Conservation (phyloP, 352 stramenopile species). For the Lagenidium sp. region DNA sequence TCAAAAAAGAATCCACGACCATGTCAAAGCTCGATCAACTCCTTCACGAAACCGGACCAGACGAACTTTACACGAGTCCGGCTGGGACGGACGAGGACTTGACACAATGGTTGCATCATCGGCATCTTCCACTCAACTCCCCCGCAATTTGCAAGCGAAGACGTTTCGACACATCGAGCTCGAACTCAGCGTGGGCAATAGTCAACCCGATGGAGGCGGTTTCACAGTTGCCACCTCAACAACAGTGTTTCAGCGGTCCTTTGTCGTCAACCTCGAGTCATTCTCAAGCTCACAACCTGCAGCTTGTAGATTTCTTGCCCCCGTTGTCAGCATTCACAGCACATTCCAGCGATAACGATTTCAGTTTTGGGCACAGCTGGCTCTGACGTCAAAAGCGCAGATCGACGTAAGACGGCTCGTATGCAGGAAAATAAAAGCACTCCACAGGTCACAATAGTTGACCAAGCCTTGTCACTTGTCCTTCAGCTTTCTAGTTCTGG, state of each 20-base stretch:
- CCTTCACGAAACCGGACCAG: slow-evolving; percentile 23
- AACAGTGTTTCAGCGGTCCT: background rate
- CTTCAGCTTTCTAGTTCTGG: slow-evolving; percentile 1
- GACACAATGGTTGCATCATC: slow-evolving; percentile 12
- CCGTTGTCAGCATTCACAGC: slow-evolving; percentile 3
- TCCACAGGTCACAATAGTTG: slow-evolving; percentile 7
- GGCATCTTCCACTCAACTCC: slow-evolving; percentile 8
- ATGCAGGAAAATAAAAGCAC: slow-evolving; percentile 1
- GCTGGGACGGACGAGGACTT: slow-evolving; percentile 43
- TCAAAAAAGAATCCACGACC: slow-evolving; percentile 2
- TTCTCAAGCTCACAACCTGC: slow-evolving; percentile 3
- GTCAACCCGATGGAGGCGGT: slow-evolving; percentile 28
- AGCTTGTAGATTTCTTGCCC: slow-evolving; percentile 5
- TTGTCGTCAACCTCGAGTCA: slow-evolving; percentile 3
- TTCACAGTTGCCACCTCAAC: no score
- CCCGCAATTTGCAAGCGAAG: slow-evolving; percentile 8
- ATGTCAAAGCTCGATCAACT: slow-evolving; percentile 42
- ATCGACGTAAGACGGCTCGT: no score
- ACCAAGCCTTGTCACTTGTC: slow-evolving; percentile 1
- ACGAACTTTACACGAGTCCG: slow-evolving; percentile 46
- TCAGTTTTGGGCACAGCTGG: slow-evolving; percentile 10
- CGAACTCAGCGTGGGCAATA: slow-evolving; percentile 11
- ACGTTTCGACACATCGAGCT: slow-evolving; percentile 7
- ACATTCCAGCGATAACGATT: slow-evolving; percentile 3
- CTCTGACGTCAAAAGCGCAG: slow-evolving; percentile 2